Conservation (phyloP, 768 basidiomycete species). For the Termitomyces sp. region DNA sequence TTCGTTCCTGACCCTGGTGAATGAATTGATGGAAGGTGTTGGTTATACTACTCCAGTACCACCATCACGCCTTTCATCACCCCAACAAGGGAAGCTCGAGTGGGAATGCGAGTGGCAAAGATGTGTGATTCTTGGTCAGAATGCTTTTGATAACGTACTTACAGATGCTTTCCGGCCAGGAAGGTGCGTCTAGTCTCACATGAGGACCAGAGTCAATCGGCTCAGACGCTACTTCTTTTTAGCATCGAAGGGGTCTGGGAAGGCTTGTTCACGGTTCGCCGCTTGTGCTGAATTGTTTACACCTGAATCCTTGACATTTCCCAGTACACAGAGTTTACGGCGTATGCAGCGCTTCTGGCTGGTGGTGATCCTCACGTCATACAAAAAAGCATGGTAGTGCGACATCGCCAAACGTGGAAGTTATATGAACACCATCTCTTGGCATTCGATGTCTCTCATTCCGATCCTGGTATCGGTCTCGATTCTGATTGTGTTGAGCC, state of each 20-base stretch:
- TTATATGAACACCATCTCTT: conserved; percentile 69
- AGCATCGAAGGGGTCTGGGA: conserved; percentile 80
- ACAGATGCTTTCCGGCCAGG: conserved; percentile 54
- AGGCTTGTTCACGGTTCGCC: conserved; percentile 65
- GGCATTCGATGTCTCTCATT: conserved; percentile 19
- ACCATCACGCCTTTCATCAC: conserved; percentile 23
- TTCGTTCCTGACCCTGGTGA: conserved; percentile 54
- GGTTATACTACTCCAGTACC: conserved; percentile 28
- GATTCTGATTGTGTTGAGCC: conserved; percentile 27
- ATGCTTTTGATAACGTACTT: conserved; percentile 25
- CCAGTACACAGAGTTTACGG: conserved; percentile 81
- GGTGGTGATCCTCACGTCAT: conserved; percentile 61
- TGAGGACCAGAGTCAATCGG: neutral
- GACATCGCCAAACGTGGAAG: conserved; percentile 89
- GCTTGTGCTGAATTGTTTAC: too few relatives aligned
- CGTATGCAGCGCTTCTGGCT: conserved; percentile 72
- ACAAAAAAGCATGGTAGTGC: conserved; percentile 70
- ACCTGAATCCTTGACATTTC: neutral
- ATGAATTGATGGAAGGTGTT: conserved; percentile 24
- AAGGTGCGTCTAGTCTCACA: conserved; percentile 28
- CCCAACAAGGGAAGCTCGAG: conserved; percentile 35
- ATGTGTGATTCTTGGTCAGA: conserved; percentile 33
- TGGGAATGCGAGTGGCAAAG: conserved; percentile 74
- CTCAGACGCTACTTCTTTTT: conserved; percentile 1
- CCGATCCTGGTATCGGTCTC: conserved; percentile 28